phyloP scores from a whole-genome alignment of 208 protist species.

The Histomonas meleagridis region DNA sequence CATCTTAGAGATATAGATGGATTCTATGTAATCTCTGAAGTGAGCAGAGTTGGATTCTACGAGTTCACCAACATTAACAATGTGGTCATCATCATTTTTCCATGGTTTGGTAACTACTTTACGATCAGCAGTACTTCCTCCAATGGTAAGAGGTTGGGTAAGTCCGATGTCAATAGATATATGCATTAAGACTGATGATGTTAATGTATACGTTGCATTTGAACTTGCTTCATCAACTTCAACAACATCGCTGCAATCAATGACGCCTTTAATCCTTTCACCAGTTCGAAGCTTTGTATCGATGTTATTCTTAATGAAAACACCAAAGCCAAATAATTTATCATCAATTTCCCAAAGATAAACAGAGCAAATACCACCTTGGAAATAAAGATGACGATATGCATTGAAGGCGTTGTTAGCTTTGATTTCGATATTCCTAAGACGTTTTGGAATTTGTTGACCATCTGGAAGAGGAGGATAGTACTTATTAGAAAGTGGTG shows the following conservation, averaged over 20 bases:
- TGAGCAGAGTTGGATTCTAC: neutral
- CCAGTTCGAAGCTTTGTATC: neutral
- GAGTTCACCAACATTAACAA: neutral
- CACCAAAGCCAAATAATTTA: neutral
- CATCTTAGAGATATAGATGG: neutral
- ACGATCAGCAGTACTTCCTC: neutral
- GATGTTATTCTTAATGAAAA: neutral
- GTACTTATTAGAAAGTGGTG: neutral
- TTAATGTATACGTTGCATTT: neutral
- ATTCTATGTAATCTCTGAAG: neutral
- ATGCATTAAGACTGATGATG: neutral
- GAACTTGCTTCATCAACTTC: neutral
- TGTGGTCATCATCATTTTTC: neutral
- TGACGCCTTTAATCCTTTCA: neutral
- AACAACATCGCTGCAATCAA: neutral
- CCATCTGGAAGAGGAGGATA: neutral
- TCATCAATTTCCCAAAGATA: constrained; percentile 33
- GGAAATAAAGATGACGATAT: neutral
- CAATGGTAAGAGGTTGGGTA: neutral
- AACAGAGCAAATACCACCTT: constrained; percentile 17
- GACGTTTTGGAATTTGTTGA: neutral
- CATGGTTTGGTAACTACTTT: neutral
- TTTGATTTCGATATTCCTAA: constrained; percentile 15
- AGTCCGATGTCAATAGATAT: neutral
- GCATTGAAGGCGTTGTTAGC: neutral